Evolutionary conservation across 129 eudicot genomes (phyloP), one percentile per base, ranked within the genome.

Genomic region (Arctium minus): DNA sequence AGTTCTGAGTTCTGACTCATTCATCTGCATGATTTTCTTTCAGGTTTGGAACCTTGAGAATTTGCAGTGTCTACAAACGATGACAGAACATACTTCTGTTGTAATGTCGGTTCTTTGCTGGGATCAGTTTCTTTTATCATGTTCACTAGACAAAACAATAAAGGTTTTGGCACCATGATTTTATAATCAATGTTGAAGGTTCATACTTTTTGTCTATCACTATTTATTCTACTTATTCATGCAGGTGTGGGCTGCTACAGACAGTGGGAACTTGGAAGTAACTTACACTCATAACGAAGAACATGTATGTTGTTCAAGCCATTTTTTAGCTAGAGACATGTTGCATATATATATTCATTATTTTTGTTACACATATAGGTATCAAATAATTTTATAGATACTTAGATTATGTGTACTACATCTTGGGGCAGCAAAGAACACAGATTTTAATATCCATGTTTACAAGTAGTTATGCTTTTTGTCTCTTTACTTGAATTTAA

Each of bases 31-130:
- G 38, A 71, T 74, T 50, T 78, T 64, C 37, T 73, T 89, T 79
- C 82, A 96, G 99, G 97, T 96, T 2, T 96, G 99, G 99, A 96
- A 89, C 83, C 99, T 96, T 74, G 99, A 96, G 81, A 93, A 91
- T 70, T 88, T 96, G 86, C 97, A 89, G 89, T 96, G 99, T 53
- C 29, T 93, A 36, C 99, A 96, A 85, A 96, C 95, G 10, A 84
- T 96, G 82, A 74, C 95, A 4, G 94, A 88, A 30, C 99, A 96
- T 82, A 88, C 85, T 7, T 88, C 90, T 78, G 99, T 96, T 75
- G 99, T 96, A 53, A 96, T 93, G 98, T 96, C 99, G 27, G 93
- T 96, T 90, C 91, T 96, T 72, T 96, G 98, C 79, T 96, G 99
- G 99, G 98, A 96, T 81, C 97, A 96, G 86, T 96, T 91, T 87